phyloP scores from a whole-genome alignment of 164 flowering plant genomes.

The Annona cherimola region DNA sequence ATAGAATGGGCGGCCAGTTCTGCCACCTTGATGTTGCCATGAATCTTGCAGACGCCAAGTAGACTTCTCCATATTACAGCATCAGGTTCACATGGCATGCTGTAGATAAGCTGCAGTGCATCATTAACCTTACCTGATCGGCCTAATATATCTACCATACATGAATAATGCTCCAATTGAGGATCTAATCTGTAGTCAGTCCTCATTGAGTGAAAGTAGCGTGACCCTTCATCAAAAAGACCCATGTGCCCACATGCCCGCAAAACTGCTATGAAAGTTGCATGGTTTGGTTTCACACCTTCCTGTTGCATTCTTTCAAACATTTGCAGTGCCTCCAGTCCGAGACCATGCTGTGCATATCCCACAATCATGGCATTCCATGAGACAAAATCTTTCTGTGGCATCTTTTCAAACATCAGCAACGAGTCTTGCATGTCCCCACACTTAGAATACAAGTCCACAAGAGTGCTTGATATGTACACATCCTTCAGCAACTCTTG shows the following conservation, averaged over 20 bases:
- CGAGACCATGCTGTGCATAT: constrained; percentile 72
- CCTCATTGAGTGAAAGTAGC: constrained; percentile 52
- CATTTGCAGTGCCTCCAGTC: constrained; percentile 46
- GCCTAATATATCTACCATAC: constrained; percentile 75
- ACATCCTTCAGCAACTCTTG: constrained; percentile 58
- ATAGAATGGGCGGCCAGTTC: constrained; percentile 57
- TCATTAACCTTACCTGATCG: constrained; percentile 51
- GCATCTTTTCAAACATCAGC: constrained; percentile 51
- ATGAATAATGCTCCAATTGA: constrained; percentile 70
- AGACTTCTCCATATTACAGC: constrained; percentile 71
- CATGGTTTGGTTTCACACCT: constrained; percentile 65
- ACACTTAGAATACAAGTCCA: constrained; percentile 89
- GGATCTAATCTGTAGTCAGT: constrained; percentile 48
- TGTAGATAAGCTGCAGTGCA: constrained; percentile 52
- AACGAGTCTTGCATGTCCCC: constrained; percentile 67
- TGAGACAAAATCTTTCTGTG: constrained; percentile 56
- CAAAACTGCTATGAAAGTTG: constrained; percentile 72
- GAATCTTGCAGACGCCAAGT: constrained; percentile 60
- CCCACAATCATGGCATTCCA: constrained; percentile 86
- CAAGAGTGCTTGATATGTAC: constrained; percentile 60
- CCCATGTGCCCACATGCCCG: constrained; percentile 80
- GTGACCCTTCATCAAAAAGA: constrained; percentile 38
- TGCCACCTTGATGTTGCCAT: constrained; percentile 65
- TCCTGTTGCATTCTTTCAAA: constrained; percentile 52
- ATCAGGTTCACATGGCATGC: constrained; percentile 75